Base-by-base conservation (phyloP, 306 rosid species). In the Rubus parviflorus region DNA sequence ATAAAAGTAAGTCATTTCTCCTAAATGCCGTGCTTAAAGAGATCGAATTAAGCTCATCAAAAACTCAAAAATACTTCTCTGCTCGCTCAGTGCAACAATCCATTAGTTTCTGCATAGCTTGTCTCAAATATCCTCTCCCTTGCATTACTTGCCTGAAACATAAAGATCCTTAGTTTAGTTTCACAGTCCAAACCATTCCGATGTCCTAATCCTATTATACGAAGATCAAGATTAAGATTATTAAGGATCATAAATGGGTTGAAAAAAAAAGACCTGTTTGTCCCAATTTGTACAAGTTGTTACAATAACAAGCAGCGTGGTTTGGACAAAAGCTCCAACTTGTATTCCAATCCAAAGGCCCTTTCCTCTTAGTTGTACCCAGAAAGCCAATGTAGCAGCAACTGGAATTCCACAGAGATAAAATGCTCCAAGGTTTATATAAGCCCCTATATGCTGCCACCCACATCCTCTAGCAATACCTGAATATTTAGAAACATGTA, bases 281-380 rank as follows among this genome's bases (percentile, higher is more conserved):
- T 86, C 78, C 97, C 94, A 92, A 45, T 89, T 81, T 43, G 88
- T 78, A 9, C 89, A 73, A 51, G 82, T 42, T 19, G 91, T 86
- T 38, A 89, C 77, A 63, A 82, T 47, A 23, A 76, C 53, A 16
- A 92, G 91, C 74, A 89, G 58, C 54, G 82, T 30, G 49, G 49
- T 63, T 62, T 89, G 91, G 77, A 92, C 71, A 64, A 86, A 58
- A 49, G 90, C 70, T 38, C 97, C 94, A 61, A 38, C 9, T 88
- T 86, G 97, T 67, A 89, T 81, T n/a, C 95, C 94, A 62, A 92
- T 86, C 94, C 97, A 92, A 25, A 91, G 90, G 20, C 97, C 97
- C 76, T 51, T 81, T 81, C 92, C 97, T 72, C 83, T 77, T 30
- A 88, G 70, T 14, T 82, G 30, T 8, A 68, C 73, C 89, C 83